Conservation (phyloP, 1,284 basidiomycete species). For the Apiotrichum sp. region DNA sequence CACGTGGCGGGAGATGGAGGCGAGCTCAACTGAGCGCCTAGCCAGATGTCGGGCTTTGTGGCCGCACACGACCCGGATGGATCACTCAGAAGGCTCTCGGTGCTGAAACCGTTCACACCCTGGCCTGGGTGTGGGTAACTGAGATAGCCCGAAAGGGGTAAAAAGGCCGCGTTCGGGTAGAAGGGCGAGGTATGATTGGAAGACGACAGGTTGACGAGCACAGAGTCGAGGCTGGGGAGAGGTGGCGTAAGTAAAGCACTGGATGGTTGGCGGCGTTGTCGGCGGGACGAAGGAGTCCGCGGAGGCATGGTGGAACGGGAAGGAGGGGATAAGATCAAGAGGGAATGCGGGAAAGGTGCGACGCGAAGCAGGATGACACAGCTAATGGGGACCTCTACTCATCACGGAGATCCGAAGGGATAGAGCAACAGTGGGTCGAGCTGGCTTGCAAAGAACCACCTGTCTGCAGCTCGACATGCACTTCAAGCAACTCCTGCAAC, state of each 20-base stretch:
- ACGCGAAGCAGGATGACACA: too few relatives aligned
- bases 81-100: conserved; percentile 14
- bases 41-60: conserved; percentile 34
- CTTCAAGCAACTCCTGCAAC: too few relatives aligned
- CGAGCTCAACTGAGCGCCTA: conserved; percentile 23
- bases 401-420: too few relatives aligned
- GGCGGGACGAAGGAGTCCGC: conserved; percentile 2
- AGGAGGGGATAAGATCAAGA: neutral
- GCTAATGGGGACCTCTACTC: too few relatives aligned
- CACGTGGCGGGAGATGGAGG: conserved; percentile 44
- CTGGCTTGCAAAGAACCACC: too few relatives aligned
- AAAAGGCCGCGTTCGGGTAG: neutral
- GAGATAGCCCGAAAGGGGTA: neutral
- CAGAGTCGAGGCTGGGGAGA: conserved; percentile 16
- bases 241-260: conserved; percentile 12
- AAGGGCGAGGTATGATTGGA: conserved; percentile 23
- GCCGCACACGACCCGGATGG: conserved; percentile 11
- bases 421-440: too few relatives aligned
- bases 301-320: neutral
- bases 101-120: conserved; percentile 3
- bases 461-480: too few relatives aligned
- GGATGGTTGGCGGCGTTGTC: conserved; percentile 2
- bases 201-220: conserved; percentile 23
- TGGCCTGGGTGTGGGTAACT: conserved; percentile 7
- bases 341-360: neutral